Percentiles rank a stretch among this genome's conserved stretches.
These are phyloP conservation scores for Xylariaceae sp. DNA, from an alignment of 2,329 filamentous ascomycete species.

Conservation along the genomic window DNA sequence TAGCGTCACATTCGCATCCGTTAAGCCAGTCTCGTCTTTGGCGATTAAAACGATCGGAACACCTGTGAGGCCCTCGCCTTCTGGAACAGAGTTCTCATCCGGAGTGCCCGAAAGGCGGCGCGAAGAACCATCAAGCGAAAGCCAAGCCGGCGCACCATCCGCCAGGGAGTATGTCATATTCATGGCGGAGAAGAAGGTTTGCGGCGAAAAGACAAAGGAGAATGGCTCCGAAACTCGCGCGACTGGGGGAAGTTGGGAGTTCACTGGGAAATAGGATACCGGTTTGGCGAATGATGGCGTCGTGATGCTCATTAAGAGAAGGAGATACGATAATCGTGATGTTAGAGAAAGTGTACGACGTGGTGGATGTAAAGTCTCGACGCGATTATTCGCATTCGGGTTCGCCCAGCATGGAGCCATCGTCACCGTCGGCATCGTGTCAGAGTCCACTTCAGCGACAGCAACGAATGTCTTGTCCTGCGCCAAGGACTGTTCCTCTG, in stretches of 20 bases:
- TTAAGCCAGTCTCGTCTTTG: slow-evolving; percentile 60
- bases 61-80: slow-evolving; percentile 48
- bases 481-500: background rate
- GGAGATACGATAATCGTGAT: too few species aligned
- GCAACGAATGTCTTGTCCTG: background rate
- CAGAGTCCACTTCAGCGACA: background rate
- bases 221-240: slow-evolving; percentile 66
- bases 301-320: slow-evolving; percentile 21
- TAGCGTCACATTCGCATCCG: slow-evolving; percentile 63
- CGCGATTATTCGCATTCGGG: slow-evolving; percentile 5
- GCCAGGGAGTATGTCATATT: slow-evolving; percentile 63
- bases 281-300: slow-evolving; percentile 37
- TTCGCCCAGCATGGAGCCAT: slow-evolving; percentile 7
- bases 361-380: background rate
- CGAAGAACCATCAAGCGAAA: slow-evolving; percentile 62
- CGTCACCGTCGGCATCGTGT: slow-evolving; percentile 7
- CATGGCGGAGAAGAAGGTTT: slow-evolving; percentile 65
- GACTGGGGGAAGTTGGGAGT: slow-evolving; percentile 78
- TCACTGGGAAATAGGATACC: slow-evolving; percentile 65
- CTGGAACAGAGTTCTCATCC: slow-evolving; percentile 30
- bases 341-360: background rate
- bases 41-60: slow-evolving; percentile 65
- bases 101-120: slow-evolving; percentile 71
- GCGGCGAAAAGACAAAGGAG: slow-evolving; percentile 65
- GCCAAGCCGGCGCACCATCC: slow-evolving; percentile 63